Conservation (phyloP, 2,329 filamentous ascomycete species). For the Botryotinia calthae region DNA sequence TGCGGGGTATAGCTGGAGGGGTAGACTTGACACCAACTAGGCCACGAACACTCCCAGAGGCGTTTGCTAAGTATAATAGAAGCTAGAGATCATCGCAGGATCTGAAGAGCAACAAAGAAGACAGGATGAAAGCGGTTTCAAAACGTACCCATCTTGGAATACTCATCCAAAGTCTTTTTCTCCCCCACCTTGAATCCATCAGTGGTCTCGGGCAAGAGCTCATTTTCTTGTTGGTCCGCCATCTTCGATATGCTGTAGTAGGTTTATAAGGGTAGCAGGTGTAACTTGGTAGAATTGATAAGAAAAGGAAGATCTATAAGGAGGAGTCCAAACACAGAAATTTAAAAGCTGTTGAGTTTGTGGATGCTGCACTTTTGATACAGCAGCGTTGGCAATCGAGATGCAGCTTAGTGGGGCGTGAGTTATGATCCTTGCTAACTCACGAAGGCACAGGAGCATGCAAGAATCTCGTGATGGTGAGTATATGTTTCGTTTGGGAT, state of each 20-base stretch:
- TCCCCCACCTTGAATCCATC: conserved; percentile 97
- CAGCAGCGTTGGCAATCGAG: conserved; percentile 23
- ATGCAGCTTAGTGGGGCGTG: conserved; percentile 20
- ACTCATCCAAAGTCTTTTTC: conserved; percentile 97
- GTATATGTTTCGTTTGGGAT: background rate
- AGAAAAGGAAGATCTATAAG: conserved; percentile 7
- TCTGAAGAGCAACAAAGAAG: background rate
- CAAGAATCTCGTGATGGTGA: conserved; percentile 2
- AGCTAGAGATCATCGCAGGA: background rate
- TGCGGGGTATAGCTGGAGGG: conserved; percentile 18
- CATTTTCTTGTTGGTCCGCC: conserved; percentile 57
- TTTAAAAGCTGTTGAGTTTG: conserved; percentile 21
- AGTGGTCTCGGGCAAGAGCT: conserved; percentile 82
- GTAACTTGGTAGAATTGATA: background rate
- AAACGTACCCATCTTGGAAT: conserved; percentile 81
- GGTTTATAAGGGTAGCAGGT: background rate
- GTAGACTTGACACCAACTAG: background rate
- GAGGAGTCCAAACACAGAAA: conserved; percentile 7
- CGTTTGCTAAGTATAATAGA: background rate
- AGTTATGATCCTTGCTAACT: conserved; percentile 11
- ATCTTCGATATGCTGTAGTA: conserved; percentile 26
- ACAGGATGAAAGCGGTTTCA: background rate
- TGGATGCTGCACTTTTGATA: conserved; percentile 21
- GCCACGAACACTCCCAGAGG: background rate
- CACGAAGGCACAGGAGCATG: background rate